Evolutionary conservation across 805 yeast species (phyloP).

Genomic region (Wickerhamiella australiensis): DNA sequence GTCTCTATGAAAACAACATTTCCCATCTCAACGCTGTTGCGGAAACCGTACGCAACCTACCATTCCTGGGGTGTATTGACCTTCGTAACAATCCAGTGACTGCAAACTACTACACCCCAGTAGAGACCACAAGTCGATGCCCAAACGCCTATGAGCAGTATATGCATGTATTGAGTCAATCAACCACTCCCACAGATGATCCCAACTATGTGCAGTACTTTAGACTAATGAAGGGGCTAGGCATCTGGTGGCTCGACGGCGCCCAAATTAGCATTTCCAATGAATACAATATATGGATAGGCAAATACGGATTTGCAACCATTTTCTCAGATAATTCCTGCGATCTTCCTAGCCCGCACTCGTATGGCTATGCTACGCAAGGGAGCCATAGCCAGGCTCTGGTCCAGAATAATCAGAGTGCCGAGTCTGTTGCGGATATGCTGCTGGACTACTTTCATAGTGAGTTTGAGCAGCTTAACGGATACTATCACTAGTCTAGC

Average conservation of each 20-base stretch:
- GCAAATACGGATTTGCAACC: neutral
- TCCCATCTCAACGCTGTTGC: neutral
- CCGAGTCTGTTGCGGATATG: neutral
- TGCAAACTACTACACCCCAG: neutral
- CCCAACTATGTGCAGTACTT: neutral
- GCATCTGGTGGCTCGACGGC: slow-evolving; percentile 9
- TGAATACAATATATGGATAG: neutral
- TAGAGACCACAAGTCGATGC: neutral
- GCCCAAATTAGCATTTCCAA: neutral
- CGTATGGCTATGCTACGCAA: too few relatives aligned
- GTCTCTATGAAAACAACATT: neutral
- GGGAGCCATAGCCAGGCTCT: too few relatives aligned
- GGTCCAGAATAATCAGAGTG: neutral
- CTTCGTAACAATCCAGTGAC: neutral
- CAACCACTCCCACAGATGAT: neutral
- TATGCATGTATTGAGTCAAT: neutral
- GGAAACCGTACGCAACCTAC: neutral
- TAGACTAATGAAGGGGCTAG: slow-evolving; percentile 2
- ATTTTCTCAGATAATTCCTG: neutral
- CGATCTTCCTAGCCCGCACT: neutral
- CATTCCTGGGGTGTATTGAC: neutral
- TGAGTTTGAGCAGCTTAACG: neutral
- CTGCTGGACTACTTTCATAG: neutral
- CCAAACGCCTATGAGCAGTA: neutral
- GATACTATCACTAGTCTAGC: neutral